These are phyloP conservation scores for Apophysomyces sp. DNA, from an alignment of 371 early-diverging fungal genomes.

Conservation along the genomic window DNA sequence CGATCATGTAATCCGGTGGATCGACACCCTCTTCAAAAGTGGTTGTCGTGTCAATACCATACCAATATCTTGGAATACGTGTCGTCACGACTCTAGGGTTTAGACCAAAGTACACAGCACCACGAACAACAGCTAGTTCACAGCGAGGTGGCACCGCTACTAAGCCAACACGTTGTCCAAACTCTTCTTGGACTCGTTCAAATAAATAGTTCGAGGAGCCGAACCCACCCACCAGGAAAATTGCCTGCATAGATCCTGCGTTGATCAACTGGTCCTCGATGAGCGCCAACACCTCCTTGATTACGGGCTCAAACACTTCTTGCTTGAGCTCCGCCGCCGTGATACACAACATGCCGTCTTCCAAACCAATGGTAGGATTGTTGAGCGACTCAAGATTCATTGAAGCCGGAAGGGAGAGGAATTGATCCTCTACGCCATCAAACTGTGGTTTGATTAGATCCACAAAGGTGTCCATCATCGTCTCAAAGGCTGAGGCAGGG, in stretches of 20 bases:
- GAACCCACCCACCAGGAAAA: slow-evolving; percentile 64
- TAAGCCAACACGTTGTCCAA: slow-evolving; percentile 35
- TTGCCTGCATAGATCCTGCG: slow-evolving; percentile 37
- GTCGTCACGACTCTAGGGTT: slow-evolving; percentile 50
- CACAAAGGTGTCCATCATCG: slow-evolving; percentile 55
- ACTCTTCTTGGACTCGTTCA: slow-evolving; percentile 41
- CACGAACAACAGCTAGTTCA: slow-evolving; percentile 50
- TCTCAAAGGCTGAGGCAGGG: slow-evolving; percentile 53
- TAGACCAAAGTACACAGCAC: slow-evolving; percentile 53
- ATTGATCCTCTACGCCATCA: slow-evolving; percentile 53
- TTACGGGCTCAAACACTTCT: slow-evolving; percentile 48
- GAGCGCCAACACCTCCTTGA: slow-evolving; percentile 38
- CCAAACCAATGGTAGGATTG: slow-evolving; percentile 51
- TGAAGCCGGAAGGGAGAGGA: slow-evolving; percentile 47
- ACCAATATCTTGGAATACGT: slow-evolving; percentile 57
- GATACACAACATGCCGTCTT: slow-evolving; percentile 51
- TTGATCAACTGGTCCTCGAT: slow-evolving; percentile 44
- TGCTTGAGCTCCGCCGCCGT: slow-evolving; percentile 48
- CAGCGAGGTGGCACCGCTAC: slow-evolving; percentile 51
- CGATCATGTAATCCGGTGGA: slow-evolving; percentile 44
- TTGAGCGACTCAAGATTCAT: slow-evolving; percentile 46
- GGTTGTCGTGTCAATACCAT: slow-evolving; percentile 55
- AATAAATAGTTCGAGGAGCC: slow-evolving; percentile 58
- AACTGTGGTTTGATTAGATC: slow-evolving; percentile 56
- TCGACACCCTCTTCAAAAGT: slow-evolving; percentile 52